Base-by-base conservation (phyloP, 177 flowering plant species). In the Telopea speciosissima region DNA sequence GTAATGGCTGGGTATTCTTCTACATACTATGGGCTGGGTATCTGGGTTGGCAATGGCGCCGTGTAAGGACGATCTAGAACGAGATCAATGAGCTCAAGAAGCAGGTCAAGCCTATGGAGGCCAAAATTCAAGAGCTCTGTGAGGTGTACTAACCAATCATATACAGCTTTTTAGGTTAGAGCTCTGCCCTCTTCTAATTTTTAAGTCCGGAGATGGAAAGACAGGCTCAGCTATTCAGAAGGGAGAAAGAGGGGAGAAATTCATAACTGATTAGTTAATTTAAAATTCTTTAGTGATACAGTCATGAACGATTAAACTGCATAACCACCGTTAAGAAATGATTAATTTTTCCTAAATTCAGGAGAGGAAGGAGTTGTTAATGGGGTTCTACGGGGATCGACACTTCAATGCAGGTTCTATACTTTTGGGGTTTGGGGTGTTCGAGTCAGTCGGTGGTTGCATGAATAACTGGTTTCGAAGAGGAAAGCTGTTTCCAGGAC, bases 21-120 rank as follows among this genome's bases (percentile, higher is more conserved):
- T 88, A 88, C 77, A 94, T 96, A 1, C 69, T 94, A 74, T 92
- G 87, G 84, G 87, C 93, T 33, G 97, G 97, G 7, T 92, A 89
- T 77, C 75, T 94, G 62, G 98, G 98, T 1, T 94, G 98, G 98
- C 97, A 94, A 75, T 94, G 98, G 98, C 78, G 97, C 68, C 75
- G 97, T n/a, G 92, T 90, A 2, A 70, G 98, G 74, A 92, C 97
- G 0, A 78, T 81, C 13, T 97, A 90, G 79, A 81, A 81, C 68
- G 96, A 94, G 82, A 86, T 92, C 68, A 88, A 79, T 73, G 93
- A 89, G 82, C 87, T 94, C 56, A 92, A 90, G 88, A 94, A 90
- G 82, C 86, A 88, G 69, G 84, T 90, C n/a, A 85, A 87, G 80
- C 91, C 96, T 58, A 78, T 88, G 42, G 92, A 88, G 54, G 31